These are phyloP conservation scores for Chytriomyces sp. DNA, from an alignment of 192 early-diverging fungal genomes.

Conservation along the genomic window DNA sequence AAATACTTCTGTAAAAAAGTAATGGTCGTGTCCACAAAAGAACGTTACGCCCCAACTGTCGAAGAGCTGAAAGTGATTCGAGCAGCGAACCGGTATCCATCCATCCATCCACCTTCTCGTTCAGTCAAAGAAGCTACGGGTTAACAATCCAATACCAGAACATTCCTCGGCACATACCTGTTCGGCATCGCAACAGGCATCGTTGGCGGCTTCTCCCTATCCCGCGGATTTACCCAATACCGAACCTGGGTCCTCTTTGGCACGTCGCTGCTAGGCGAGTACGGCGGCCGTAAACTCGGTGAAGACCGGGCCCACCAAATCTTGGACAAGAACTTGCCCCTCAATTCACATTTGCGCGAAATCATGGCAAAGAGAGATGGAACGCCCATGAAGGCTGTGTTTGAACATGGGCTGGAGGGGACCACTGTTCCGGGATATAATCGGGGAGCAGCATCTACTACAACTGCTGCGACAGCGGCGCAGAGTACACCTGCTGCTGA, in stretches of 20 bases:
- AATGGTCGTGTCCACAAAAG: neutral
- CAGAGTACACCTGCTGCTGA: too few relatives aligned
- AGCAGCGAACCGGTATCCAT: slow-evolving; percentile 1
- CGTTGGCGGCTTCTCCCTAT: slow-evolving; percentile 7
- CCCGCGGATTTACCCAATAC: neutral
- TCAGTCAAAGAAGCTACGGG: neutral
- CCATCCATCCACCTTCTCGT: neutral
- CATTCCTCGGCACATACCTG: slow-evolving; percentile 13
- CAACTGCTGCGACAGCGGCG: too few relatives aligned
- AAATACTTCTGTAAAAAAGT: too few relatives aligned
- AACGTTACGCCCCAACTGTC: slow-evolving; percentile 15
- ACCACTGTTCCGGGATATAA: too few relatives aligned
- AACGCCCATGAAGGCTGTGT: neutral
- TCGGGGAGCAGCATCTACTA: too few relatives aligned
- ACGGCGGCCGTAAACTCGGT: slow-evolving; percentile 24
- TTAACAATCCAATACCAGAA: neutral
- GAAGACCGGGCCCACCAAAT: neutral
- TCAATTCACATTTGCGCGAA: neutral
- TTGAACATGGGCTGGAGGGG: slow-evolving; percentile 1
- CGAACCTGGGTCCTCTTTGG: neutral
- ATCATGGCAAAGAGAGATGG: slow-evolving; percentile 2
- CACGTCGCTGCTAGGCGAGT: slow-evolving; percentile 8
- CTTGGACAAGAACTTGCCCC: neutral
- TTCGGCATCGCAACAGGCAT: slow-evolving; percentile 11
- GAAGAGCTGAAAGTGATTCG: slow-evolving; percentile 16